Evolutionary conservation across 805 yeast genomes (phyloP).

Genomic region (Metschnikowia shivogae): DNA sequence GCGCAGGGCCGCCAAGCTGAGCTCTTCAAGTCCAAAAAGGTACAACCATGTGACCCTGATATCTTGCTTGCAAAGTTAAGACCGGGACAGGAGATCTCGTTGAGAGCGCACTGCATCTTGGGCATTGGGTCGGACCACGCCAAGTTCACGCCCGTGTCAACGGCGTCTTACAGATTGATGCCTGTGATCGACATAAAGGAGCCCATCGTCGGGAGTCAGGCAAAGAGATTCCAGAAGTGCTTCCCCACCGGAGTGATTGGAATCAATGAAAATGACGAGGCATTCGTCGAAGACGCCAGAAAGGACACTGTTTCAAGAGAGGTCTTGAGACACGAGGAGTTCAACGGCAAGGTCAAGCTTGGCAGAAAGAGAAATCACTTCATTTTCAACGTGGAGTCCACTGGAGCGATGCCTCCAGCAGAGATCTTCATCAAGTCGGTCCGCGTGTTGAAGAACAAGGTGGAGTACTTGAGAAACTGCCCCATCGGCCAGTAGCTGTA

Average conservation of each 20-base stretch:
- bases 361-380: constrained; percentile 93
- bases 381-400: constrained; percentile 88
- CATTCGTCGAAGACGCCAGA: constrained; percentile 83
- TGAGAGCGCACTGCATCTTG: constrained; percentile 84
- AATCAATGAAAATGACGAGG: constrained; percentile 61
- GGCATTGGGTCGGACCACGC: constrained; percentile 97
- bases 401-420: constrained; percentile 96
- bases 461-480: constrained; percentile 71
- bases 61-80: constrained; percentile 87
- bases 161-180: constrained; percentile 90
- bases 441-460: constrained; percentile 79
- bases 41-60: constrained; percentile 80
- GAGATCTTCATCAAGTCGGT: constrained; percentile 92
- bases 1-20: constrained; percentile 88
- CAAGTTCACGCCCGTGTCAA: constrained; percentile 93
- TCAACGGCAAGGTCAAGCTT: constrained; percentile 79
- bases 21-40: constrained; percentile 60
- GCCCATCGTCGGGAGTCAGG: constrained; percentile 74
- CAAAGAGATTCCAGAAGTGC: constrained; percentile 77
- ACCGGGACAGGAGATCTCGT: constrained; percentile 93
- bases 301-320: constrained; percentile 96
- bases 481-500: constrained; percentile 56
- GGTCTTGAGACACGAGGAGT: constrained; percentile 89
- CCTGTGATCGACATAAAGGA: constrained; percentile 77
- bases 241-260: constrained; percentile 93